Percentiles rank a stretch among this genome's conserved stretches.
Conservation (phyloP, 208 protist species). For the Phytomonas serpens region DNA sequence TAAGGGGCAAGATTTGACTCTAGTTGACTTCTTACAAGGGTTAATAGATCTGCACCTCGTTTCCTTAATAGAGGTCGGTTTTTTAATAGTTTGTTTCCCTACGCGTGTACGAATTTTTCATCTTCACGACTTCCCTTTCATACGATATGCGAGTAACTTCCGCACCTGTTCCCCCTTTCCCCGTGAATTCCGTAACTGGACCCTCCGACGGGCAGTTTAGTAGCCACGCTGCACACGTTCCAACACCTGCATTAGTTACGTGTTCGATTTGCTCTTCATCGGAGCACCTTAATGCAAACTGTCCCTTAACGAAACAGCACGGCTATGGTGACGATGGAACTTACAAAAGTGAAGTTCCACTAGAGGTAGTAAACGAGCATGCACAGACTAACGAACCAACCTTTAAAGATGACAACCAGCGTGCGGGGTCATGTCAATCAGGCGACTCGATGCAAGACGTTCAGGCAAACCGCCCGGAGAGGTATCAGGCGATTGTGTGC, state of each 20-base stretch:
- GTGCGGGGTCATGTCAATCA: constrained; percentile 37
- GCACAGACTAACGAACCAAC: constrained; percentile 6
- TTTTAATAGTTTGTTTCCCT: neutral
- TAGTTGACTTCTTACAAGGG: neutral
- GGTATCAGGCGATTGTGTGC: constrained; percentile 62
- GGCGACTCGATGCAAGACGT: constrained; percentile 76
- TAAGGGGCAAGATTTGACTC: neutral
- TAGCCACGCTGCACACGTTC: neutral
- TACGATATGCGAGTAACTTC: neutral
- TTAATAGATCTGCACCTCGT: neutral
- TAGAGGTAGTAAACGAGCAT: constrained; percentile 13
- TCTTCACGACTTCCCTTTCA: neutral
- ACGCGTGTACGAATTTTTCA: neutral
- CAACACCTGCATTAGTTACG: neutral
- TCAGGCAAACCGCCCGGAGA: constrained; percentile 54
- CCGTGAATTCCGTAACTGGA: neutral
- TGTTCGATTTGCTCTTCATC: neutral
- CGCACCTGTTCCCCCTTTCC: neutral
- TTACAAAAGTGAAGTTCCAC: constrained; percentile 33
- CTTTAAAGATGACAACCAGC: constrained; percentile 23
- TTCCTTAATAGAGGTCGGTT: neutral
- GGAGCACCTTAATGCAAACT: neutral
- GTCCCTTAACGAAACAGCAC: neutral
- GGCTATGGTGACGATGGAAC: neutral
- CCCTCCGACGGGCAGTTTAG: neutral